phyloP scores from a whole-genome alignment of 805 yeast genomes.

The Candida odintsovae region DNA sequence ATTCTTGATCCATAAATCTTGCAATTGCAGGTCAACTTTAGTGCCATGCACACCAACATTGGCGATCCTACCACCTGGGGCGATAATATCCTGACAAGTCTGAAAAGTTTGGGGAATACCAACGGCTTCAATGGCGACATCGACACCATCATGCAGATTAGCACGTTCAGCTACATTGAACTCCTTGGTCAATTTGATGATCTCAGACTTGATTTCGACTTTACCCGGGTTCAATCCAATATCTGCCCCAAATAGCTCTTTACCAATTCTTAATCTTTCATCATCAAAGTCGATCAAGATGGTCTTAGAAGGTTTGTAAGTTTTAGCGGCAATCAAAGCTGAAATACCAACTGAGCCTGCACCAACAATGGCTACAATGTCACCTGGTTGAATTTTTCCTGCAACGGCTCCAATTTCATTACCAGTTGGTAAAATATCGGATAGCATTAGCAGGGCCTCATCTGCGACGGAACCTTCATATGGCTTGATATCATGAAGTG shows the following conservation, averaged over 20 bases:
- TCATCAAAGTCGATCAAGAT: conserved; percentile 58
- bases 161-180: conserved; percentile 19
- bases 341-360: conserved; percentile 65
- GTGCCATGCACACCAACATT: conserved; percentile 55
- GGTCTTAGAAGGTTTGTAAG: conserved; percentile 48
- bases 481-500: conserved; percentile 27
- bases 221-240: conserved; percentile 47
- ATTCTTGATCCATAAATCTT: conserved; percentile 41
- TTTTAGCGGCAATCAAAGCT: conserved; percentile 50
- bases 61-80: conserved; percentile 58
- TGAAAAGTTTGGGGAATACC: conserved; percentile 60
- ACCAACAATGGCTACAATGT: conserved; percentile 58
- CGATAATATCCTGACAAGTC: conserved; percentile 47
- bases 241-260: conserved; percentile 53
- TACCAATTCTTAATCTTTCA: conserved; percentile 50
- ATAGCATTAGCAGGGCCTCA: conserved; percentile 51
- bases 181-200: conserved; percentile 26
- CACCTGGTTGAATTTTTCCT: conserved; percentile 48
- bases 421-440: conserved; percentile 64
- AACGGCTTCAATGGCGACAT: conserved; percentile 59
- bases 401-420: conserved; percentile 59
- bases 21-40: conserved; percentile 35
- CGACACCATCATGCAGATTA: conserved; percentile 42
- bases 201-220: conserved; percentile 34
- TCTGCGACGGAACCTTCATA: conserved; percentile 34